Conservation (phyloP, 2,329 filamentous ascomycete genomes). For the Ascomycota sp. region DNA sequence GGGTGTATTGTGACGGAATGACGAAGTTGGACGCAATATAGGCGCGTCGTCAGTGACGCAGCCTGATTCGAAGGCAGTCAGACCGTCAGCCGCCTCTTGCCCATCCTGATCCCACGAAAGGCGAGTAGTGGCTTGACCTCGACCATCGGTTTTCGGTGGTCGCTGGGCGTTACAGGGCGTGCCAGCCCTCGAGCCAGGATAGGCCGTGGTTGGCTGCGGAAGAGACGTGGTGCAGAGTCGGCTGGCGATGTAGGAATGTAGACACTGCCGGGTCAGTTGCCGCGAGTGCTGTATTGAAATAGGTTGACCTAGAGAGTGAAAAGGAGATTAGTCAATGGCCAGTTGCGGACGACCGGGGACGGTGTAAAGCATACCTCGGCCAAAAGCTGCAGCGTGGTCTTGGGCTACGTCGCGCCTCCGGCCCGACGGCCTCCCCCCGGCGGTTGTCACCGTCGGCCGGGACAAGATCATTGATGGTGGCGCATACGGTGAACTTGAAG, state of each 20-base stretch:
- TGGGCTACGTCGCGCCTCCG: conserved; percentile 6
- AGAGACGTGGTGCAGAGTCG: conserved; percentile 5
- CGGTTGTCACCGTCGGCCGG: conserved; percentile 6
- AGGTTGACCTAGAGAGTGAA: conserved; percentile 6
- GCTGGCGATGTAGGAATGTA: conserved; percentile 11
- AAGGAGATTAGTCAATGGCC: background rate
- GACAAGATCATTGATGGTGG: conserved; percentile 60
- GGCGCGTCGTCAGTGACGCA: conserved; percentile 17
- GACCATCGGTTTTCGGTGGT: conserved; percentile 1
- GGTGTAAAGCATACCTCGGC: conserved; percentile 1
- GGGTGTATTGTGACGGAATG: conserved; percentile 5
- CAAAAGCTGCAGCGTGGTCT: conserved; percentile 1
- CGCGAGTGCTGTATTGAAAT: conserved; percentile 15
- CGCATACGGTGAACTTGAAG: conserved; percentile 65
- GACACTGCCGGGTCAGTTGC: conserved; percentile 12
- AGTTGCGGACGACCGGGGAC: background rate
- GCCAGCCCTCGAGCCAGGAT: background rate
- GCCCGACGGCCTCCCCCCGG: conserved; percentile 5
- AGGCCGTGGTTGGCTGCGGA: conserved; percentile 2
- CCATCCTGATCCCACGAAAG: background rate
- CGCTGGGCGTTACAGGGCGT: conserved; percentile 2
- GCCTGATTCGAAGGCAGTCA: conserved; percentile 2
- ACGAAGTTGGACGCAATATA: conserved; percentile 13
- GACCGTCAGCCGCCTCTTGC: background rate
- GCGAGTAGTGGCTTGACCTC: background rate